These are phyloP conservation scores for Heritiera fomes DNA, from an alignment of 345 rosid genomes.

Conservation along the genomic window DNA sequence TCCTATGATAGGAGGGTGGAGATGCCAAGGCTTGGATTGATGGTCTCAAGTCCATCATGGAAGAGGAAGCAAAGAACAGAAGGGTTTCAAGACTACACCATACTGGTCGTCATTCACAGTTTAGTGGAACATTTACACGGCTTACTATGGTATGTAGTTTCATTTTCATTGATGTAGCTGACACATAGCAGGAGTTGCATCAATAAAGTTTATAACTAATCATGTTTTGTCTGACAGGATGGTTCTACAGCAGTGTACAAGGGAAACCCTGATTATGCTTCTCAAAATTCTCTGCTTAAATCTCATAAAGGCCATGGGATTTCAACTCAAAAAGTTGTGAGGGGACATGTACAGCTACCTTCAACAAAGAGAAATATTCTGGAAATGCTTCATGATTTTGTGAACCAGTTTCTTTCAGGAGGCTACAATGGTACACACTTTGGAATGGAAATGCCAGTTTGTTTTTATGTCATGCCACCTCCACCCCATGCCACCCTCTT, in stretches of 20 bases:
- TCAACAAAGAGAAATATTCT: conserved; percentile 51
- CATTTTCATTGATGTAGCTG: background rate
- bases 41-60: conserved; percentile 70
- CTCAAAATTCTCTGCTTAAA: conserved; percentile 38
- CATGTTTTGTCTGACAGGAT: conserved; percentile 52
- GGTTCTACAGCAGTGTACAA: conserved; percentile 74
- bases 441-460: conserved; percentile 8
- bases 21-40: conserved; percentile 51
- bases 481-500: background rate
- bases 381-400: conserved; percentile 70
- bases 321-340: conserved; percentile 52
- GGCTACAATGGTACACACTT: conserved; percentile 75
- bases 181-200: conserved; percentile 12
- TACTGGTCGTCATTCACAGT: conserved; percentile 65
- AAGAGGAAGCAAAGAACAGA: conserved; percentile 64
- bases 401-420: conserved; percentile 76
- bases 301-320: conserved; percentile 49
- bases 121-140: conserved; percentile 86
- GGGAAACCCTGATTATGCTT: conserved; percentile 57
- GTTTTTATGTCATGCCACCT: background rate
- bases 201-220: conserved; percentile 13
- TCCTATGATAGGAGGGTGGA: conserved; percentile 41
- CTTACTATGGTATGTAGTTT: conserved; percentile 61
- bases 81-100: conserved; percentile 55
- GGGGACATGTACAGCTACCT: conserved; percentile 61